Evolutionary conservation across 768 basidiomycete genomes (phyloP).

Genomic region (Tylopilus subfusipes): DNA sequence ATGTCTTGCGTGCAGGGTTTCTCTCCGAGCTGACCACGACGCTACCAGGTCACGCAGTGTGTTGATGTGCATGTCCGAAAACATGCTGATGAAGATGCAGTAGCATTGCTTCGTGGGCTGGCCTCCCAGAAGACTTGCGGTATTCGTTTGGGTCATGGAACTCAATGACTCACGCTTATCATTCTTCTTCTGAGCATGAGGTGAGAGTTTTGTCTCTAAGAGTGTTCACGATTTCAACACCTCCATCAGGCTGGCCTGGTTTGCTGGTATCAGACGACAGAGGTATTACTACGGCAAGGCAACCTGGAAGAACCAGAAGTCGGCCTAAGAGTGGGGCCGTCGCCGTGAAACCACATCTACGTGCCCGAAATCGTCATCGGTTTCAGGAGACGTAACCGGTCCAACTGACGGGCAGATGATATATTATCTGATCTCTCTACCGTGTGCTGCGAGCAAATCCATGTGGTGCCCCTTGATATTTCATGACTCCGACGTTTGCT

Average conservation of each 20-base stretch:
- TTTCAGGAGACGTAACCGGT: background rate
- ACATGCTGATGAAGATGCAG: slow-evolving; percentile 34
- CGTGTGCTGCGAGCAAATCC: slow-evolving; percentile 36
- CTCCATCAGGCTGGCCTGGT: slow-evolving; percentile 49
- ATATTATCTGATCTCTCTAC: background rate
- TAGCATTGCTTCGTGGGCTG: slow-evolving; percentile 52
- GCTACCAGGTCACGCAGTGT: slow-evolving; percentile 57
- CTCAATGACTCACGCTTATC: slow-evolving; percentile 61
- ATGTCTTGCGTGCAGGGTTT: background rate
- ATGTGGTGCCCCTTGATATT: slow-evolving; percentile 49
- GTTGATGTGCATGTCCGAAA: slow-evolving; percentile 15
- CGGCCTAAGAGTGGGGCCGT: slow-evolving; percentile 1
- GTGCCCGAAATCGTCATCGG: background rate
- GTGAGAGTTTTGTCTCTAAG: slow-evolving; percentile 31
- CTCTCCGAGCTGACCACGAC: slow-evolving; percentile 1
- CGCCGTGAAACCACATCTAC: background rate
- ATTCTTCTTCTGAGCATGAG: slow-evolving; percentile 54
- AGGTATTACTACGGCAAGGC: slow-evolving; percentile 38
- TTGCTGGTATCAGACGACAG: slow-evolving; percentile 47
- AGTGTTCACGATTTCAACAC: slow-evolving; percentile 4
- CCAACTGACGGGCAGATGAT: background rate
- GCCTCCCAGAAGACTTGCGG: slow-evolving; percentile 54
- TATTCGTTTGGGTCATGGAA: slow-evolving; percentile 59
- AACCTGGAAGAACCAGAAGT: slow-evolving; percentile 12
- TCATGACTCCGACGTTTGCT: slow-evolving; percentile 60